Conservation (phyloP, 345 rosid species). For the Psidium friedrichsthalianum region DNA sequence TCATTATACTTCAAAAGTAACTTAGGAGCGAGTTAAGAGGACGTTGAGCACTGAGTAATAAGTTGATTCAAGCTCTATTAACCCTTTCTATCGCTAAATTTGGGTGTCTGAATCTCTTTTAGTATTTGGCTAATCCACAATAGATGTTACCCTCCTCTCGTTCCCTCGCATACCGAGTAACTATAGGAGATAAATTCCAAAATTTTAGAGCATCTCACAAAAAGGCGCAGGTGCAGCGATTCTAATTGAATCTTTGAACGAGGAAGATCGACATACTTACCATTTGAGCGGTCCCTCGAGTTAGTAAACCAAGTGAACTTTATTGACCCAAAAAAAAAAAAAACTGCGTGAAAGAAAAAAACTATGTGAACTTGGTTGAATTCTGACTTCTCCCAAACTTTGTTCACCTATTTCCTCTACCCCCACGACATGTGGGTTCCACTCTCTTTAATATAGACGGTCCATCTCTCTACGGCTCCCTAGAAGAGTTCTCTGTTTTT, state of each 20-base stretch:
- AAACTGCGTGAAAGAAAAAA: too few species aligned
- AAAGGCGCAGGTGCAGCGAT: not conserved
- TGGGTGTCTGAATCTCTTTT: not conserved
- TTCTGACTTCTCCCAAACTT: not conserved
- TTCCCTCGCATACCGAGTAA: not conserved
- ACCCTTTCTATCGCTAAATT: not conserved
- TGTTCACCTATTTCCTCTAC: not conserved
- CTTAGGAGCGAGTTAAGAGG: not conserved
- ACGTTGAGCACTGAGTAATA: not conserved
- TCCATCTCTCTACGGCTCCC: not conserved
- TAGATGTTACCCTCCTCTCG: not conserved
- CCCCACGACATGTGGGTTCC: not conserved
- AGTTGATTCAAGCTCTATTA: not conserved
- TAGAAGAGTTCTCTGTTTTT: not conserved
- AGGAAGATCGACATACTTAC: not conserved
- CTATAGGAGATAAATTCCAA: not conserved
- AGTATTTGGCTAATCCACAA: not conserved
- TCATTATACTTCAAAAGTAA: not conserved
- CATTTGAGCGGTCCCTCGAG: not conserved
- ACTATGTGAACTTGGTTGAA: not conserved
- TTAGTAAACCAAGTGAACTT: not conserved
- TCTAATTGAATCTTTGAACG: not conserved
- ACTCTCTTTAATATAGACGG: not conserved
- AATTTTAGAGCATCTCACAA: not conserved
- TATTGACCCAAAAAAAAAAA: not conserved